phyloP scores from a whole-genome alignment of 192 early-diverging fungal genomes.

The Coemansia sp. region DNA sequence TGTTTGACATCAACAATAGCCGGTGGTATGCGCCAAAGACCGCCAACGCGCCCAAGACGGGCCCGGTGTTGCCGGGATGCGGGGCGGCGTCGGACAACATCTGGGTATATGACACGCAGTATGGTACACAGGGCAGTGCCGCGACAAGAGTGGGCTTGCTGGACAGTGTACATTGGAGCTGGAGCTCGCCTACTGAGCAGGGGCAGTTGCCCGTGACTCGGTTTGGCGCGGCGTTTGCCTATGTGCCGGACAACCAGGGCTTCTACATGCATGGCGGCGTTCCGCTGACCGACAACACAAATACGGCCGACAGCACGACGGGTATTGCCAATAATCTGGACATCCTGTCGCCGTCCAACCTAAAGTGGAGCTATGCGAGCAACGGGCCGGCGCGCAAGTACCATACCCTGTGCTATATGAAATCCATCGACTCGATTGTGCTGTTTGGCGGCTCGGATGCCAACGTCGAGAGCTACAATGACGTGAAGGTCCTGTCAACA shows the following conservation, averaged over 20 bases:
- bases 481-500: constrained; percentile 50
- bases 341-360: constrained; percentile 45
- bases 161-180: constrained; percentile 49
- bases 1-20: constrained; percentile 39
- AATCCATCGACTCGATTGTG: constrained; percentile 51
- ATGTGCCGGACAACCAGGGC: constrained; percentile 11
- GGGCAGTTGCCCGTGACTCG: constrained; percentile 35
- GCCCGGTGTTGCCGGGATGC: constrained; percentile 41
- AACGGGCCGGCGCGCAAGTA: constrained; percentile 53
- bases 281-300: constrained; percentile 18
- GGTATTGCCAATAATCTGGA: constrained; percentile 43
- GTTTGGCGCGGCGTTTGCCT: constrained; percentile 38
- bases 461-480: constrained; percentile 45
- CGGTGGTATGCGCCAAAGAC: constrained; percentile 44
- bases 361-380: constrained; percentile 56
- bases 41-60: constrained; percentile 26
- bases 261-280: constrained; percentile 51
- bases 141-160: constrained; percentile 33
- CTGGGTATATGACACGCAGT: constrained; percentile 39
- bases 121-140: constrained; percentile 5
- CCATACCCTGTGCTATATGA: constrained; percentile 53
- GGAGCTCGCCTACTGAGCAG: constrained; percentile 39
- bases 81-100: constrained; percentile 26
- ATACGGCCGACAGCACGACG: constrained; percentile 19
- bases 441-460: constrained; percentile 63